Conservation (phyloP, 2,329 filamentous ascomycete genomes). For the Botryotinia convoluta region DNA sequence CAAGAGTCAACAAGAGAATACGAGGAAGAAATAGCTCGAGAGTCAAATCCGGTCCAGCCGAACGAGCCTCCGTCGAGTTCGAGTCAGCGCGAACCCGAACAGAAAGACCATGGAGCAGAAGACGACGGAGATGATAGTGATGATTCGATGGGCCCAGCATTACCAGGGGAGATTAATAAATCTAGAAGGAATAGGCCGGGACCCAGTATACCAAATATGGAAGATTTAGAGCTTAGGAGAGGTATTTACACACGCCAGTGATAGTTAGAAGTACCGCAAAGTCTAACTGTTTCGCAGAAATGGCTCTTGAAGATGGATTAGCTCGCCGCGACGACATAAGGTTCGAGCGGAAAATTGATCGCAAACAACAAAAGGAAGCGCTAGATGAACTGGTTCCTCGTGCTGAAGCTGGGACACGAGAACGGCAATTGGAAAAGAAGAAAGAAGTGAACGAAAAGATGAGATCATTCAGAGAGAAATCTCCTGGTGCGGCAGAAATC, state of each 20-base stretch:
- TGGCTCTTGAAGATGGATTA: slow-evolving; percentile 48
- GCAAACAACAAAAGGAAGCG: slow-evolving; percentile 63
- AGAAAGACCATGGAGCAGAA: background rate
- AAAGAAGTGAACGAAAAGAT: slow-evolving; percentile 69
- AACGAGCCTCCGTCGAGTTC: slow-evolving; percentile 18
- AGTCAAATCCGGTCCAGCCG: slow-evolving; percentile 18
- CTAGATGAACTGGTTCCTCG: slow-evolving; percentile 81
- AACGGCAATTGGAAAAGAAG: slow-evolving; percentile 84
- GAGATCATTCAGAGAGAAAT: slow-evolving; percentile 68
- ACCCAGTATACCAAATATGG: slow-evolving; percentile 64
- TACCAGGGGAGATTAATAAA: slow-evolving; percentile 40
- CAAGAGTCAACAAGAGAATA: slow-evolving; percentile 25
- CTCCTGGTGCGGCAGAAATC: slow-evolving; percentile 62
- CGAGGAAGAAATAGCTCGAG: slow-evolving; percentile 17
- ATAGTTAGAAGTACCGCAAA: background rate
- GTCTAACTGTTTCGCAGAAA: slow-evolving; percentile 32
- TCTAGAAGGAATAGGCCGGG: slow-evolving; percentile 41
- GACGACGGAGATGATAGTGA: slow-evolving; percentile 33
- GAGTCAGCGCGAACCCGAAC: background rate
- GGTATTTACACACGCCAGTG: slow-evolving; percentile 29
- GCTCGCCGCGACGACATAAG: slow-evolving; percentile 52
- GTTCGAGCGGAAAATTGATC: slow-evolving; percentile 61
- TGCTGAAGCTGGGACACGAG: slow-evolving; percentile 77
- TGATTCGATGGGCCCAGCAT: slow-evolving; percentile 48
- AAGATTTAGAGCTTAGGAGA: slow-evolving; percentile 69